Conservation (phyloP, 495 filamentous ascomycete genomes). For the Stereocaulon alpinum region DNA sequence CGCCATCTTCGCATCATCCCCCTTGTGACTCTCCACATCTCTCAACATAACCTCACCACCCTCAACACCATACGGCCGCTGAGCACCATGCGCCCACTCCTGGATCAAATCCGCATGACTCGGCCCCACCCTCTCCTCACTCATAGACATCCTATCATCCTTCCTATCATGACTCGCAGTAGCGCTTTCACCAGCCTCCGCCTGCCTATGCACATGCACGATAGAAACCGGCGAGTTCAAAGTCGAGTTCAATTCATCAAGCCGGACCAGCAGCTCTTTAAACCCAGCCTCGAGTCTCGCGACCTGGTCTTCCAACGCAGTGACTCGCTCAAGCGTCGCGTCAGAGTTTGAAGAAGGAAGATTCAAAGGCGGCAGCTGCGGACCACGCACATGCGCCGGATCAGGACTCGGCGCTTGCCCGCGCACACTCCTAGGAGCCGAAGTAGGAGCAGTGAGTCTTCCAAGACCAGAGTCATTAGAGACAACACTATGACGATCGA, state of each 20-base stretch:
- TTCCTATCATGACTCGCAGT: background rate
- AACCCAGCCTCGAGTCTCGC: background rate
- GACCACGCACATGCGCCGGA: background rate
- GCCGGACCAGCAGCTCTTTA: background rate
- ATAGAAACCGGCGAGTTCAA: background rate
- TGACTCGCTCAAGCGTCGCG: background rate
- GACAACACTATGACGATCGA: background rate
- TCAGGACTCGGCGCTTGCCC: background rate
- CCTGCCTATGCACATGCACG: background rate
- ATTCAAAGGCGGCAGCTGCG: background rate
- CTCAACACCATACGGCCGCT: background rate
- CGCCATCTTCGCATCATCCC: background rate
- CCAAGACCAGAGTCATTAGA: background rate
- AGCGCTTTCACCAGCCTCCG: background rate
- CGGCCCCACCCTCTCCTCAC: background rate
- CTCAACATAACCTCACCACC: background rate
- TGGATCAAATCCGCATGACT: background rate
- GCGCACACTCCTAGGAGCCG: background rate
- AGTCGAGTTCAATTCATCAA: background rate
- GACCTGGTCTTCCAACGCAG: constrained; percentile 6
- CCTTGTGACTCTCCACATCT: background rate
- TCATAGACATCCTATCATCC: background rate
- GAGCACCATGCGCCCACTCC: background rate
- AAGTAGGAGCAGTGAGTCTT: background rate
- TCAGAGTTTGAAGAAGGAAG: background rate